phyloP scores from a whole-genome alignment of 2,329 filamentous ascomycete genomes.

The Ceratocystis huliohia region DNA sequence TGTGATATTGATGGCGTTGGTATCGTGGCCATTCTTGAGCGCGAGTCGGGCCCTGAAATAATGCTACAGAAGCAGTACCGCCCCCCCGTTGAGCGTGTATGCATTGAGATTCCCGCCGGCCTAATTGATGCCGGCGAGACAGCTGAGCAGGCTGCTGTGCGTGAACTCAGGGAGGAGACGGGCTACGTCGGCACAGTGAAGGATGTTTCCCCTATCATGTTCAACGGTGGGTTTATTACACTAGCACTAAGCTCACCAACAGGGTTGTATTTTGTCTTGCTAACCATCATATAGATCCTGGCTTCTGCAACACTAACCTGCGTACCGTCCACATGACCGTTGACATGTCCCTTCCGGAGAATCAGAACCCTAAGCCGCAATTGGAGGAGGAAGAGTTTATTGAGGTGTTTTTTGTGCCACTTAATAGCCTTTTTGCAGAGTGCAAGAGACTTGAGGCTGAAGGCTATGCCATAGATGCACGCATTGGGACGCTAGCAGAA shows the following conservation, averaged over 20 bases:
- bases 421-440: constrained; percentile 51
- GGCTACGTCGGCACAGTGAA: constrained; percentile 46
- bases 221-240: constrained; percentile 35
- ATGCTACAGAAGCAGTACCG: constrained; percentile 56
- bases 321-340: constrained; percentile 61
- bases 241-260: neutral
- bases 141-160: constrained; percentile 46
- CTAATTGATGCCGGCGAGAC: constrained; percentile 51
- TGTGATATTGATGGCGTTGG: constrained; percentile 59
- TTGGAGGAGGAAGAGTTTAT: constrained; percentile 75
- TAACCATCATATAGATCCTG: constrained; percentile 35
- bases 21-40: constrained; percentile 55
- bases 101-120: constrained; percentile 53
- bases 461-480: constrained; percentile 67
- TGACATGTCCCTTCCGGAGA: constrained; percentile 55
- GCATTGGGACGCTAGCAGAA: constrained; percentile 65
- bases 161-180: constrained; percentile 55
- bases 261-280: neutral
- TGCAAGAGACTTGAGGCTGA: constrained; percentile 53
- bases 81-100: constrained; percentile 45
- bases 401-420: constrained; percentile 58
- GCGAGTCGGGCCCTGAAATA: constrained; percentile 40
- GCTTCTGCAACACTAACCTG: constrained; percentile 55
- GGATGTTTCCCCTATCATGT: constrained; percentile 53
- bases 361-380: constrained; percentile 54